Conservation (phyloP, 768 basidiomycete genomes). For the Podaxis pistillaris region DNA sequence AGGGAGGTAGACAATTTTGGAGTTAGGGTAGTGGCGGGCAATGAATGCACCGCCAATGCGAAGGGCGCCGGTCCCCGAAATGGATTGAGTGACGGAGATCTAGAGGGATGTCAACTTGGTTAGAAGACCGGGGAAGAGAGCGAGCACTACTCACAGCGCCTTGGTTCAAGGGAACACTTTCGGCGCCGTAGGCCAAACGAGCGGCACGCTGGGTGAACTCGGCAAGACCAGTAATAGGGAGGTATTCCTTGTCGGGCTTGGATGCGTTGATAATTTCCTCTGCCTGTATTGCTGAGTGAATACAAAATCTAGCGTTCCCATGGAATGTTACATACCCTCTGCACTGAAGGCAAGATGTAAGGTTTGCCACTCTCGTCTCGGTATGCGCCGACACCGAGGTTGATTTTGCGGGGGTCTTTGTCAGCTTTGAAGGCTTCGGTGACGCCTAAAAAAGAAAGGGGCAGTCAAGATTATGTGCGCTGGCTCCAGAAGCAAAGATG, state of each 20-base stretch:
- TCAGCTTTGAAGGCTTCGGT: slow-evolving; percentile 98
- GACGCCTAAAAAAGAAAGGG: slow-evolving; percentile 50
- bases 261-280: slow-evolving; percentile 68
- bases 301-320: background rate
- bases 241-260: slow-evolving; percentile 90
- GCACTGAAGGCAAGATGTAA: slow-evolving; percentile 86
- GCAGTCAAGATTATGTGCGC: slow-evolving; percentile 14
- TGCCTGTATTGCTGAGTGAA: slow-evolving; percentile 45
- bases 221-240: slow-evolving; percentile 89
- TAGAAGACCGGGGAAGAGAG: background rate
- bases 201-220: slow-evolving; percentile 85
- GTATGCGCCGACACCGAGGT: slow-evolving; percentile 97
- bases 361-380: slow-evolving; percentile 94
- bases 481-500: slow-evolving; percentile 5
- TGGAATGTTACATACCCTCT: slow-evolving; percentile 54
- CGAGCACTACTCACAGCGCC: slow-evolving; percentile 56
- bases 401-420: slow-evolving; percentile 89
- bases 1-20: slow-evolving; percentile 89
- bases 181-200: slow-evolving; percentile 86
- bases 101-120: slow-evolving; percentile 27
- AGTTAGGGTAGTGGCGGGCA: slow-evolving; percentile 81
- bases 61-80: slow-evolving; percentile 97
- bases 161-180: slow-evolving; percentile 68
- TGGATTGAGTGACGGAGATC: slow-evolving; percentile 88
- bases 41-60: slow-evolving; percentile 94